phyloP scores from a whole-genome alignment of 176 grass and related monocot genomes.

The Bothriochloa decipiens region DNA sequence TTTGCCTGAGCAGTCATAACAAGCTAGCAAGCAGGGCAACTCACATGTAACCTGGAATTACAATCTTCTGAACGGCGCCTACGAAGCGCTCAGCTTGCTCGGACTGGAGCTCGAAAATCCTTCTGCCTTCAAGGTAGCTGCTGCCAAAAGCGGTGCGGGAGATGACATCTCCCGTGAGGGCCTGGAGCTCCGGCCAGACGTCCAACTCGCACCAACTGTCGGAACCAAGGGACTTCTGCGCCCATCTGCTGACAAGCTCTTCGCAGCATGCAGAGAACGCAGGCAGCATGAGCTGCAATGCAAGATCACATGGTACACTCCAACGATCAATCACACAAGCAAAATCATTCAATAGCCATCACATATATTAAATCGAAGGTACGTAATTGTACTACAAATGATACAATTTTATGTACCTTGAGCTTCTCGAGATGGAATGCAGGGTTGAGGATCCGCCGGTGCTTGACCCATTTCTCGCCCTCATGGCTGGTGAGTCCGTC shows the following conservation, averaged over 20 bases:
- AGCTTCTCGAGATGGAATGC: constrained; percentile 81
- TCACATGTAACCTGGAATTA: constrained; percentile 33
- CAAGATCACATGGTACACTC: neutral
- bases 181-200: constrained; percentile 36
- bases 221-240: neutral
- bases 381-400: too few species aligned
- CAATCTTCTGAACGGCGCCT: constrained; percentile 8
- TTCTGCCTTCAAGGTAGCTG: constrained; percentile 33
- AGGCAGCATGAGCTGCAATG: constrained; percentile 34
- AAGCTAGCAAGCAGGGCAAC: neutral
- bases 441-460: constrained; percentile 75
- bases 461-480: constrained; percentile 77
- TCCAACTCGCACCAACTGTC: constrained; percentile 31
- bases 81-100: constrained; percentile 34
- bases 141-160: constrained; percentile 31
- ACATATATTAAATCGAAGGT: too few species aligned
- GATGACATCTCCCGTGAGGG: constrained; percentile 32
- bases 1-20: neutral
- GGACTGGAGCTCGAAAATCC: constrained; percentile 21
- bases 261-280: constrained; percentile 29
- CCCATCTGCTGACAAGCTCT: constrained; percentile 28
- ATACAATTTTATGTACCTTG: constrained; percentile 40
- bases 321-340: neutral
- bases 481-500: constrained; percentile 49
- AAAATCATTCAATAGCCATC: neutral